Conservation (phyloP, 2,329 filamentous ascomycete species). For the Aspergillus thermomutatus region DNA sequence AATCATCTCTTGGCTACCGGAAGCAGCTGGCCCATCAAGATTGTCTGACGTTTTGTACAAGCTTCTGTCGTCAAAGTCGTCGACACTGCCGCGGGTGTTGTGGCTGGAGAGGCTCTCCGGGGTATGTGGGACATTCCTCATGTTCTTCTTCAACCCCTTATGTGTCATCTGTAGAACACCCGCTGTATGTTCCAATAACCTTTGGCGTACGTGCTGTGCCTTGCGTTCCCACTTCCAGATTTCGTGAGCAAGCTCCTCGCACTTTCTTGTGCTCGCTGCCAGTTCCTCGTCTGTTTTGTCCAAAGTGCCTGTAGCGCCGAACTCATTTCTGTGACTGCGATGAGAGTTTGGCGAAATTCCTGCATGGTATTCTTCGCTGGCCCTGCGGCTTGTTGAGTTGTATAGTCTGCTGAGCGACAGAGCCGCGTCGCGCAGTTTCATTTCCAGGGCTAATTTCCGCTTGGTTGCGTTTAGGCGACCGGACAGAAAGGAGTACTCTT, state of each 20-base stretch:
- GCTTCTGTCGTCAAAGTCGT: conserved; percentile 73
- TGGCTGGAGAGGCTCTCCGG: conserved; percentile 71
- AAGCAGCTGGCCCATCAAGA: conserved; percentile 48
- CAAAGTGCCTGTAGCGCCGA: conserved; percentile 42
- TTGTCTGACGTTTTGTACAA: conserved; percentile 68
- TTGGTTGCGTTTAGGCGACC: conserved; percentile 78
- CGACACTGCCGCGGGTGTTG: conserved; percentile 49
- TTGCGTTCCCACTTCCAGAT: conserved; percentile 76
- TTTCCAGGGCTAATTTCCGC: conserved; percentile 81
- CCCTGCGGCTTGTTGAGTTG: conserved; percentile 57
- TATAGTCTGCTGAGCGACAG: conserved; percentile 81
- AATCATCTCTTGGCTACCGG: conserved; percentile 20
- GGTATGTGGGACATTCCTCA: conserved; percentile 62
- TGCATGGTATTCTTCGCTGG: conserved; percentile 39
- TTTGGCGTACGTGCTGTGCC: conserved; percentile 69
- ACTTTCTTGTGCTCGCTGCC: conserved; percentile 70
- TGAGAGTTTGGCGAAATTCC: conserved; percentile 45
- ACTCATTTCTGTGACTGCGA: conserved; percentile 52
- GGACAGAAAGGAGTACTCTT: conserved; percentile 69
- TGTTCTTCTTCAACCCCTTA: conserved; percentile 63
- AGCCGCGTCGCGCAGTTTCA: conserved; percentile 91
- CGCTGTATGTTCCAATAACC: conserved; percentile 83
- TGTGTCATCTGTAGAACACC: conserved; percentile 90
- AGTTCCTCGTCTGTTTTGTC: conserved; percentile 70
- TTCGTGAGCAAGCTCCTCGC: conserved; percentile 79